phyloP scores from a whole-genome alignment of 2,329 filamentous ascomycete species.

The Trichoderma aggressivum region DNA sequence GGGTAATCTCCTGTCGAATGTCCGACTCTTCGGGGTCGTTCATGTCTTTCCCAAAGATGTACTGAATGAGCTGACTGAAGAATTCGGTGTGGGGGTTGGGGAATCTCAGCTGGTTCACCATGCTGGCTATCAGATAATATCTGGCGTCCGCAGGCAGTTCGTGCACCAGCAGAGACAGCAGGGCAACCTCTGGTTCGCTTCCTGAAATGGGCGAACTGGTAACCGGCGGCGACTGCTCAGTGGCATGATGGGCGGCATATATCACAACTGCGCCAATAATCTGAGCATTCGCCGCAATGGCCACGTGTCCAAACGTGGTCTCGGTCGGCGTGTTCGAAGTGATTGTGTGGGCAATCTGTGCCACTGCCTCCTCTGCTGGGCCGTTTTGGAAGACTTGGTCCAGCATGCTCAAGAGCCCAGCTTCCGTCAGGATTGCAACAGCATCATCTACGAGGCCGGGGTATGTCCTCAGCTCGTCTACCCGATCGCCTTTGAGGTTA shows the following conservation, averaged over 20 bases:
- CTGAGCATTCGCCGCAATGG: conserved; percentile 64
- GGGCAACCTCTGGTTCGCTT: conserved; percentile 56
- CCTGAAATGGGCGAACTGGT: conserved; percentile 50
- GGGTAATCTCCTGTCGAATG: conserved; percentile 85
- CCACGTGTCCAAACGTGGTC: conserved; percentile 63
- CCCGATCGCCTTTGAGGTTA: conserved; percentile 70
- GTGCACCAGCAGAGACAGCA: conserved; percentile 73
- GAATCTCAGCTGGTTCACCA: conserved; percentile 88
- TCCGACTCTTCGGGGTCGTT: conserved; percentile 72
- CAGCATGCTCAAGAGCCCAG: conserved; percentile 56
- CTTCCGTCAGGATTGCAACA: conserved; percentile 49
- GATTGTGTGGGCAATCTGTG: conserved; percentile 72
- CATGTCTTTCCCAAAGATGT: conserved; percentile 77
- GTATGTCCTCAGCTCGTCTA: conserved; percentile 69
- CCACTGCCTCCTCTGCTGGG: conserved; percentile 68
- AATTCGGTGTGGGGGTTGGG: conserved; percentile 89
- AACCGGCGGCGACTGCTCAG: conserved; percentile 56
- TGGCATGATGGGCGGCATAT: conserved; percentile 73
- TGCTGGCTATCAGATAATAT: conserved; percentile 79
- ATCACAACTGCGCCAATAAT: conserved; percentile 81
- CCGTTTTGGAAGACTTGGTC: conserved; percentile 59
- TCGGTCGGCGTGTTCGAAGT: conserved; percentile 56
- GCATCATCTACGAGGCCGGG: conserved; percentile 65
- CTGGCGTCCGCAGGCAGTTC: conserved; percentile 73
- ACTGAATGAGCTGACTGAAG: conserved; percentile 80